phyloP scores from a whole-genome alignment of 2,329 filamentous ascomycete genomes.

The Fusarium solani-melongenae region DNA sequence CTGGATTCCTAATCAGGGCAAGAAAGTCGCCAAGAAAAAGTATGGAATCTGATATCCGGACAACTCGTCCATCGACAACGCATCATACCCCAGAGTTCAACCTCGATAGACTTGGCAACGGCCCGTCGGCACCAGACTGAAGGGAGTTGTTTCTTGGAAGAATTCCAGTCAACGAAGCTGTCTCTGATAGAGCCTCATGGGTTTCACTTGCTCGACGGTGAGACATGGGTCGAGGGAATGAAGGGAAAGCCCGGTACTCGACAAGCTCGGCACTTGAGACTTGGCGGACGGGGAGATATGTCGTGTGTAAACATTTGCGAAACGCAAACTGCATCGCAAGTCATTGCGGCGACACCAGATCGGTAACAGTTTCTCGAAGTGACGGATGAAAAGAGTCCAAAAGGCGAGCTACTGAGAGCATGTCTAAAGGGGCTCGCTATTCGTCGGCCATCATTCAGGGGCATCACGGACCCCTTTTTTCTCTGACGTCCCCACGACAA shows the following conservation, averaged over 20 bases:
- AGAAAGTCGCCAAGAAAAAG: background rate
- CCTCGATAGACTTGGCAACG: background rate
- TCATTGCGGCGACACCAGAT: constrained; percentile 19
- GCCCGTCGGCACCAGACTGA: background rate
- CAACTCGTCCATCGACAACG: background rate
- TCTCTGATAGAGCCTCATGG: background rate
- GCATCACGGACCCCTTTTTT: constrained; percentile 20
- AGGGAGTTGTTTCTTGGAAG: background rate
- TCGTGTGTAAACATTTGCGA: constrained; percentile 4
- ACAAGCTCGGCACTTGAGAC: constrained; percentile 18
- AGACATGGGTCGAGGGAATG: background rate
- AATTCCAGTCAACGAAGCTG: background rate
- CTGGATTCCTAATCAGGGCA: background rate
- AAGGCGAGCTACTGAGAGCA: background rate
- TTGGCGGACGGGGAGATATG: background rate
- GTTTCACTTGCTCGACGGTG: background rate
- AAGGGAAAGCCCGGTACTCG: background rate
- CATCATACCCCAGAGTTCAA: background rate
- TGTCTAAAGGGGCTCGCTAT: constrained; percentile 9
- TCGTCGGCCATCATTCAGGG: constrained; percentile 7
- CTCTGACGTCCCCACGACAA: background rate
- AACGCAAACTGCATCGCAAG: constrained; percentile 19
- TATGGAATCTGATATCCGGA: background rate
- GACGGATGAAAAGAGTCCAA: background rate
- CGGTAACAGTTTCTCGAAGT: background rate